phyloP scores from a whole-genome alignment of 2,329 filamentous ascomycete genomes.

The Pseudogymnoascus sp. region DNA sequence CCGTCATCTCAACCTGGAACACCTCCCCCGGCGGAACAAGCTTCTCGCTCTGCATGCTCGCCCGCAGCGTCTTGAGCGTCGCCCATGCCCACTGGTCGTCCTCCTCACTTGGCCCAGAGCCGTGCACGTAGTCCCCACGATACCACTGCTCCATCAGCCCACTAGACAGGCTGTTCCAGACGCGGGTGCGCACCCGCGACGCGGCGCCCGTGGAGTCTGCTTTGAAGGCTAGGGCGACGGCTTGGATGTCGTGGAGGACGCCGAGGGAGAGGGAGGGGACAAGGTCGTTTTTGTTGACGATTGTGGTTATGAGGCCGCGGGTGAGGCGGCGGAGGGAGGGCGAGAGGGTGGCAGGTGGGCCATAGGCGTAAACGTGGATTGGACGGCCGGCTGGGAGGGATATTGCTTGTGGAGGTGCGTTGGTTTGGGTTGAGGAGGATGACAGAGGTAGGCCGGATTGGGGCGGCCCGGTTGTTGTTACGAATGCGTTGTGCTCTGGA shows the following conservation, averaged over 20 bases:
- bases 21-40: slow-evolving; percentile 69
- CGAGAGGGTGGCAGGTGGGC: slow-evolving; percentile 64
- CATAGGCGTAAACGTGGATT: slow-evolving; percentile 74
- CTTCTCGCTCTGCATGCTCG: slow-evolving; percentile 60
- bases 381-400: slow-evolving; percentile 58
- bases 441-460: slow-evolving; percentile 36
- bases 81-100: slow-evolving; percentile 61
- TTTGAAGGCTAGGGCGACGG: slow-evolving; percentile 63
- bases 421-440: slow-evolving; percentile 41
- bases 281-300: slow-evolving; percentile 64
- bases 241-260: slow-evolving; percentile 65
- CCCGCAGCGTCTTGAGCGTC: slow-evolving; percentile 55
- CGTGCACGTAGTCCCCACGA: slow-evolving; percentile 31
- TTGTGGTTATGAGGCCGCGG: slow-evolving; percentile 63
- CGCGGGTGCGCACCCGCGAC: slow-evolving; percentile 54
- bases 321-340: slow-evolving; percentile 60
- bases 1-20: slow-evolving; percentile 60
- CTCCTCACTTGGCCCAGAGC: slow-evolving; percentile 36
- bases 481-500: slow-evolving; percentile 36
- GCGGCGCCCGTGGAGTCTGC: slow-evolving; percentile 59
- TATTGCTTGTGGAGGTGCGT: slow-evolving; percentile 27
- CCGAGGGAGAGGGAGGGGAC: slow-evolving; percentile 67
- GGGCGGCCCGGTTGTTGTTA: slow-evolving; percentile 48
- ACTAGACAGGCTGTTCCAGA: slow-evolving; percentile 57
- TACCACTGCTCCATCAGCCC: slow-evolving; percentile 55